These are phyloP conservation scores for Pilobolus umbonatus DNA, from an alignment of 192 early-diverging fungal genomes.

Conservation along the genomic window DNA sequence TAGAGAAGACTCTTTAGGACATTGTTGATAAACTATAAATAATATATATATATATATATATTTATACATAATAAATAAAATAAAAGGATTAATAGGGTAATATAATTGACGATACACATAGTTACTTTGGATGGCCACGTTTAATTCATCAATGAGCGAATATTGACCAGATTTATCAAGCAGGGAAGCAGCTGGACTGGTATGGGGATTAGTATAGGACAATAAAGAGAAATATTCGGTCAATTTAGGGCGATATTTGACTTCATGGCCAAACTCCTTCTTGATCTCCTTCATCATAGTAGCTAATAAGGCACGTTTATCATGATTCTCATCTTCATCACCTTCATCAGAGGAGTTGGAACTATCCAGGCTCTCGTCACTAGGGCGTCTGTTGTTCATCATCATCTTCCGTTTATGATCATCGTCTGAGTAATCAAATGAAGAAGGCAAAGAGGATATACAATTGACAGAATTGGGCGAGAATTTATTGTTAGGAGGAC, in stretches of 20 bases:
- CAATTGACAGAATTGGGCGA: too few relatives aligned
- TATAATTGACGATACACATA: not conserved
- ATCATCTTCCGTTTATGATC: not conserved
- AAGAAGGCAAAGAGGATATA: not conserved
- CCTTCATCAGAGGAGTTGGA: conserved; percentile 31
- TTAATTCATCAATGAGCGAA: conserved; percentile 59
- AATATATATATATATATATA: not conserved
- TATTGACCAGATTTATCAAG: conserved; percentile 50
- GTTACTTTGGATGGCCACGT: conserved; percentile 62
- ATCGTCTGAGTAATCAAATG: not conserved
- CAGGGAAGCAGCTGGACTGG: conserved; percentile 44
- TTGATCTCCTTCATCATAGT: too few relatives aligned
- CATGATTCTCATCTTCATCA: conserved; percentile 19
- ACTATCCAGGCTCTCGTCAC: too few relatives aligned
- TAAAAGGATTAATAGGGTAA: not conserved
- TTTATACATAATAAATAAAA: not conserved
- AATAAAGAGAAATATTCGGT: conserved; percentile 64
- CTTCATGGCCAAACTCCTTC: too few relatives aligned
- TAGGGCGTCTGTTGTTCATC: too few relatives aligned
- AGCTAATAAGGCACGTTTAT: conserved; percentile 15
- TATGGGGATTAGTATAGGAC: conserved; percentile 58
- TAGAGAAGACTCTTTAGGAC: conserved; percentile 14
- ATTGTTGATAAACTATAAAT: not conserved
- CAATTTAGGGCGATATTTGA: conserved; percentile 9
- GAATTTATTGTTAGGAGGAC: too few relatives aligned